Evolutionary conservation across 768 basidiomycete genomes (phyloP), one percentile per base, ranked within the genome.

Genomic region (Fomitopsis pulvina): DNA sequence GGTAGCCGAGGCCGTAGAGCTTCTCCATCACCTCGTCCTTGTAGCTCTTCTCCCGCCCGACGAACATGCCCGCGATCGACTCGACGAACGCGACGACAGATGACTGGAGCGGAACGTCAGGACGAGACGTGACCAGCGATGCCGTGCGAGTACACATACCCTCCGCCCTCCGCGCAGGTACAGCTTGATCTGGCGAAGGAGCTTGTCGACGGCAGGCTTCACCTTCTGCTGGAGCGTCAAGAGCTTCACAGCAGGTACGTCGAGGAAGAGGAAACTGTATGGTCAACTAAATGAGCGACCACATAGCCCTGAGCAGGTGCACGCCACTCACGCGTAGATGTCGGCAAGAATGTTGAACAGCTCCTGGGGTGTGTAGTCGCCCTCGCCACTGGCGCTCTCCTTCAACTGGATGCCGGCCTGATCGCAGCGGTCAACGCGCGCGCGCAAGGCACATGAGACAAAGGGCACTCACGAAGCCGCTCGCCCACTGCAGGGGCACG

Each of bases 401-500:
- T 84, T 87, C 48, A 91, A 69, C n/a, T 71, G 63, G 50, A 92
- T 81, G 12, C 87, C 87, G 50, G 81, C 83, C 87, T 90, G 57
- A 16, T 22, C 28, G 9, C 1, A 16, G n/a, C 20, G 20, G 3
- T 16, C 45, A 26, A 45, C 45, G 26, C 44, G n/a, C 30, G 50
- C 41, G 52, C 41, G 27, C n/a, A 1, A n/a, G n/a, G 37, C 12
- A 16, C 47, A 39, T 11, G 24, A 2, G 4, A 14, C 26, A 30
- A 8, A 20, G 29, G 25, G 39, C 2, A 71, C 82, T 41, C 52
- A 90, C 90, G 28, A 92, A 67, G 41, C 88, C 81, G 20, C 67
- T 62, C 7, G 86, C 79, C 86, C 88, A 92, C 53, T 77, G 66
- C 22, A 88, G 66, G 10, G 90, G 82, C 1, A 85, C 73, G 29